phyloP scores from a whole-genome alignment of 345 rosid species.

The Murraya koenigii region DNA sequence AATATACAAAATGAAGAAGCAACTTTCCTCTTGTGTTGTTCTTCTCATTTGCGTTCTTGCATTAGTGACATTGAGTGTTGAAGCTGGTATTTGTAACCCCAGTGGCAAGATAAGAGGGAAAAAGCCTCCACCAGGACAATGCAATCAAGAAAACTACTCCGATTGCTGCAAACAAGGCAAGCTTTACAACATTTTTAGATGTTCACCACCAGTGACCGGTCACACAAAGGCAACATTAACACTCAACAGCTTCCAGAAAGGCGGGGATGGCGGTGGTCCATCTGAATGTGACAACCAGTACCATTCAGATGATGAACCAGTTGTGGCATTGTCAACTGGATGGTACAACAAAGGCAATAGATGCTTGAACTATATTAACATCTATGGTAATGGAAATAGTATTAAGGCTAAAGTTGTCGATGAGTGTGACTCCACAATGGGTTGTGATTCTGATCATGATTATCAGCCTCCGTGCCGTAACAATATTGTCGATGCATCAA shows the following conservation, averaged over 20 bases:
- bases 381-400: slow-evolving; percentile 23
- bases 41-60: not conserved
- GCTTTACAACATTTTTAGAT: slow-evolving; percentile 14
- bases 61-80: not conserved
- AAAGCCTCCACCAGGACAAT: slow-evolving; percentile 10
- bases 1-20: too few relatives aligned
- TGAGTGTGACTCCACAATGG: slow-evolving; percentile 30
- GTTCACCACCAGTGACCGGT: slow-evolving; percentile 10
- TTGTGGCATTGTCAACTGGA: slow-evolving; percentile 35
- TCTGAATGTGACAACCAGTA: slow-evolving; percentile 30
- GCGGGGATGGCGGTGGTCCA: slow-evolving; percentile 26
- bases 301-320: slow-evolving; percentile 9
- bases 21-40: too few relatives aligned
- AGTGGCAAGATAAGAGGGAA: slow-evolving; percentile 26
- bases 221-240: slow-evolving; percentile 22
- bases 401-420: slow-evolving; percentile 30
- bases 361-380: slow-evolving; percentile 20
- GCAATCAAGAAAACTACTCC: slow-evolving; percentile 2
- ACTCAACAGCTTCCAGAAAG: slow-evolving; percentile 19
- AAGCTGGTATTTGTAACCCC: slow-evolving; percentile 16
- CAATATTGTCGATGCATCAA: slow-evolving; percentile 34
- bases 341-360: slow-evolving; percentile 26
- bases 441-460: slow-evolving; percentile 24
- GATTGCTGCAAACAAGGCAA: slow-evolving; percentile 20
- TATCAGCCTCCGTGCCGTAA: slow-evolving; percentile 30